These are phyloP conservation scores for Hymenoscyphus fraxineus DNA, from an alignment of 2,329 filamentous ascomycete genomes.

Conservation along the genomic window DNA sequence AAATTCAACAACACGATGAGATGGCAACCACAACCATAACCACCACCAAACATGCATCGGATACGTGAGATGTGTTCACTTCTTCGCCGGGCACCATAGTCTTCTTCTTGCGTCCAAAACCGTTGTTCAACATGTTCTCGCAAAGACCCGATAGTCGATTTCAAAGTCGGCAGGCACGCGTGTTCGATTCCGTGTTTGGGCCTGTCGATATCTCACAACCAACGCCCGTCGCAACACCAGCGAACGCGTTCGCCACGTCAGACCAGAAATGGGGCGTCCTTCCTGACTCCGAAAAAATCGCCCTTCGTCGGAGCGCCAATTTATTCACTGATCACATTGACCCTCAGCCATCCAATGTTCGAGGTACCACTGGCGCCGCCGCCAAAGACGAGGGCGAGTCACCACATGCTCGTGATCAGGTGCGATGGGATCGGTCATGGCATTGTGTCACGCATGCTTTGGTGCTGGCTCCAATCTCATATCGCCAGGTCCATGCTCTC, in stretches of 20 bases:
- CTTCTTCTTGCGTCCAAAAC: not conserved
- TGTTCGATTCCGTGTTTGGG: conserved; percentile 34
- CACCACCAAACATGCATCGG: not conserved
- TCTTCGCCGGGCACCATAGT: not conserved
- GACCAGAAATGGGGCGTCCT: conserved; percentile 29
- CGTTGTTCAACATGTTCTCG: not conserved
- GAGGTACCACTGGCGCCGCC: conserved; percentile 8
- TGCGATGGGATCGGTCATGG: conserved; percentile 60
- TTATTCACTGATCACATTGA: conserved; percentile 7
- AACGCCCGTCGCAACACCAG: conserved; percentile 30
- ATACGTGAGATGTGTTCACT: not conserved
- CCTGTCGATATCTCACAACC: conserved; percentile 28
- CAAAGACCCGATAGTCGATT: not conserved
- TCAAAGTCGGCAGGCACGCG: conserved; percentile 19
- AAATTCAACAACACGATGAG: not conserved
- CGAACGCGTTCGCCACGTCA: conserved; percentile 23
- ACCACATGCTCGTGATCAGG: conserved; percentile 39
- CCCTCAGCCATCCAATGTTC: conserved; percentile 5
- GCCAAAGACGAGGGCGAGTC: conserved; percentile 11
- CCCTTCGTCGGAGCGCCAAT: conserved; percentile 2
- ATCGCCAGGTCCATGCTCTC: conserved; percentile 38
- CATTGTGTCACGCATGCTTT: conserved; percentile 56
- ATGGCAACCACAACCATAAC: not conserved
- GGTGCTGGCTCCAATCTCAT: conserved; percentile 50
- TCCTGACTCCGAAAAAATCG: not conserved